Evolutionary conservation across 1,139 yeast species (phyloP).

Genomic region (Spathaspora sp.): DNA sequence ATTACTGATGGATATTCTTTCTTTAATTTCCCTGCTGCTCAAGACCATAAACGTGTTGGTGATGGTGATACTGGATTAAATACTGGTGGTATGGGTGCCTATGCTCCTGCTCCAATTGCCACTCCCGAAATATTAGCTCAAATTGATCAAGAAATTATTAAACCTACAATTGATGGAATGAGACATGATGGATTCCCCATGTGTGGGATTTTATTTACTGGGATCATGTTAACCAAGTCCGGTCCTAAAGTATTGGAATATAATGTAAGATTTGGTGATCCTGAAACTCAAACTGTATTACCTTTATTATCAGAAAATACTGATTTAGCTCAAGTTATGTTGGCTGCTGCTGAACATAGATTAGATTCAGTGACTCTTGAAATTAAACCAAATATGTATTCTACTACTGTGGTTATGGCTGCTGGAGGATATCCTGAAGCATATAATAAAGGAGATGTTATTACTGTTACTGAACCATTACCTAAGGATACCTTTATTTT

Average conservation of each 20-base stretch:
- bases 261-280: conserved; percentile 98
- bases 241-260: conserved; percentile 97
- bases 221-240: conserved; percentile 78
- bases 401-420: conserved; percentile 93
- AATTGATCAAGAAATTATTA: conserved; percentile 71
- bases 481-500: conserved; percentile 67
- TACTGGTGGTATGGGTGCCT: conserved; percentile 99
- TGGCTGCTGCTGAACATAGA: conserved; percentile 94
- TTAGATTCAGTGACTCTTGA: conserved; percentile 78
- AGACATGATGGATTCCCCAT: conserved; percentile 94
- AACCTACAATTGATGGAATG: conserved; percentile 96
- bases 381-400: conserved; percentile 58
- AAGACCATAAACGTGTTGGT: conserved; percentile 95
- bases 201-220: conserved; percentile 96
- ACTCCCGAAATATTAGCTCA: conserved; percentile 65
- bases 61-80: conserved; percentile 92
- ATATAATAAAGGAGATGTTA: conserved; percentile 84
- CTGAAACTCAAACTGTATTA: conserved; percentile 95
- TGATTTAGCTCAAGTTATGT: conserved; percentile 87
- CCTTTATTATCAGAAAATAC: conserved; percentile 81
- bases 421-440: conserved; percentile 97
- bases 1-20: conserved; percentile 92
- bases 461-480: conserved; percentile 52
- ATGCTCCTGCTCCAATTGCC: conserved; percentile 95
- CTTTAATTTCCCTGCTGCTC: conserved; percentile 93